Base-by-base conservation (phyloP, 768 basidiomycete genomes). In the Tylopilus vinaceipallidus region DNA sequence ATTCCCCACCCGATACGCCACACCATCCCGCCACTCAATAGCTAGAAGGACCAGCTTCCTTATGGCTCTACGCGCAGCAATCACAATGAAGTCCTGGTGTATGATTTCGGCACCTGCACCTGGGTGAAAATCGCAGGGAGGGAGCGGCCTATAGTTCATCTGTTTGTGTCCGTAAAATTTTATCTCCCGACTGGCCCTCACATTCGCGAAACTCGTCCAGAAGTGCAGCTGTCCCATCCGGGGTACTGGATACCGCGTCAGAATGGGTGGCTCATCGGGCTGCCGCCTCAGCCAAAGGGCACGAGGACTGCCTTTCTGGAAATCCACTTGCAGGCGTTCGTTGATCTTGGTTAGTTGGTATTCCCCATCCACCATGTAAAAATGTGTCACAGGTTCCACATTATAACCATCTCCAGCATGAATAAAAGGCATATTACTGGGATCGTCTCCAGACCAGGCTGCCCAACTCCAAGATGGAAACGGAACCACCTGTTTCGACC, bases 401-500 rank as follows among this genome's bases (percentile, higher is more conserved):
- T n/a, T n/a, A n/a, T n/a, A n/a, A n/a, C n/a, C n/a, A 3, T 26
- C 0, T 6, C 38, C 17, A 3, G 2, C 20, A 11, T 4, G 8
- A 22, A 43, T 26, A 35, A 6, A 2, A n/a, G 13, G 17, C 3
- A 3, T 19, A 7, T 17, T n/a, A 1, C 4, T 2, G 4, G 32
- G 35, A 14, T 42, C 20, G 23, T 45, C n/a, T 14, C 30, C 43
- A 24, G 41, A 54, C 47, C 47, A 48, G 9, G 47, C 47, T 1
- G 32, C 26, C 55, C 57, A 58, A 26, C 57, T 58, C 57, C 56
- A 58, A 4, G 56, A 58, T 19, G 56, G 57, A 2, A 58, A 23
- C 2, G 45, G 35, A 2, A 50, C 23, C 49, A 36, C 48, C 16
- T 54, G 14, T 34, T 38, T 32, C 0, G 46, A 36, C 6, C 54